These are phyloP conservation scores for Somion occarium DNA, from an alignment of 1,284 basidiomycete species.

Conservation along the genomic window DNA sequence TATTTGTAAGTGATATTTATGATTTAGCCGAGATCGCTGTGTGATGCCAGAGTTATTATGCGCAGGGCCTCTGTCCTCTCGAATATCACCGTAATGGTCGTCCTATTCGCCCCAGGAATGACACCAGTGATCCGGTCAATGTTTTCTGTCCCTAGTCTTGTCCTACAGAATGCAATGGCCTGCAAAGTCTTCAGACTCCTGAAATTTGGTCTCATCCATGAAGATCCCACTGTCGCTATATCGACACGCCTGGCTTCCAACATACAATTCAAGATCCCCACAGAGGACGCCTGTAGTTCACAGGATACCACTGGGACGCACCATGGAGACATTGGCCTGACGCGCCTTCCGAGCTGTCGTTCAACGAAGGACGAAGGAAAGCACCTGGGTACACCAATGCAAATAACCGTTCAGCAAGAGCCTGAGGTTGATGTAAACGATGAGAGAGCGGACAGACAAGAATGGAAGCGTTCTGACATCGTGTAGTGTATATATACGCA, in stretches of 20 bases:
- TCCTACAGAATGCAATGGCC: slow-evolving; percentile 4
- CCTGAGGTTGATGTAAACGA: neutral
- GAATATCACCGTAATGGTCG: neutral
- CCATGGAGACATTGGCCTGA: neutral
- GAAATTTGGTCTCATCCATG: slow-evolving; percentile 3
- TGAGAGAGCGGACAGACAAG: neutral
- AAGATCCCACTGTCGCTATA: neutral
- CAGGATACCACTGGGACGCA: neutral
- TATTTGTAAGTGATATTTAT: slow-evolving; percentile 1
- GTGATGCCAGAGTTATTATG: neutral
- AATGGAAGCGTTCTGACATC: neutral
- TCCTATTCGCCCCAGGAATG: neutral
- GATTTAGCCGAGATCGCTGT: neutral
- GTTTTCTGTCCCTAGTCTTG: slow-evolving; percentile 2
- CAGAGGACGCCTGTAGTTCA: neutral
- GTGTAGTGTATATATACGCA: too few relatives aligned
- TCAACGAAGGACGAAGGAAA: neutral
- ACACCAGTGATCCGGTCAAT: slow-evolving; percentile 5
- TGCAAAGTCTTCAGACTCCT: slow-evolving; percentile 5
- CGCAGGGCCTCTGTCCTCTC: slow-evolving; percentile 1
- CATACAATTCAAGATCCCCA: neutral
- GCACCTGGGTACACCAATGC: neutral
- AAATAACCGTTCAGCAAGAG: neutral
- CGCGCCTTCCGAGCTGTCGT: neutral
- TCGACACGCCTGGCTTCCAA: too few relatives aligned